phyloP scores from a whole-genome alignment of 2,329 filamentous ascomycete genomes.

The Fusarium dlaminii region DNA sequence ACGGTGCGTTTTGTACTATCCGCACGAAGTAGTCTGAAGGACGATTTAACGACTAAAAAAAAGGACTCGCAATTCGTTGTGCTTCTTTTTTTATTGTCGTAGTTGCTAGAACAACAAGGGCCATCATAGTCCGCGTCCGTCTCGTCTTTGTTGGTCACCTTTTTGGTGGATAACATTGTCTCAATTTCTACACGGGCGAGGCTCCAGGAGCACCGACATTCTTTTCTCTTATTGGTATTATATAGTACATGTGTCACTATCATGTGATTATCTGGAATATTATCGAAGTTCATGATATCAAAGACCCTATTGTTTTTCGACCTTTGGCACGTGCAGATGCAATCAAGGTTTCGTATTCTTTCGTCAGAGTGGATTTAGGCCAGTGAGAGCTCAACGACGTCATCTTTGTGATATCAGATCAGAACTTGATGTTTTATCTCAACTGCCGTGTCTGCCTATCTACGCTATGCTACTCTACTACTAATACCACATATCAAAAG shows the following conservation, averaged over 20 bases:
- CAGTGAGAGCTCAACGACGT: constrained; percentile 28
- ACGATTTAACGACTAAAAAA: constrained; percentile 12
- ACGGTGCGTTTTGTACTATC: constrained; percentile 50
- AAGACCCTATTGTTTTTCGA: not conserved
- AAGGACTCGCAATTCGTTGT: not conserved
- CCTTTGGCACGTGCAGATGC: constrained; percentile 8
- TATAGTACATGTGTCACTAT: not conserved
- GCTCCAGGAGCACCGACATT: constrained; percentile 62
- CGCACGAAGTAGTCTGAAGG: constrained; percentile 50
- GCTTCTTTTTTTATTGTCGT: constrained; percentile 20
- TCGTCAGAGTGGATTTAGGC: constrained; percentile 29
- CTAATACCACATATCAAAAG: not conserved
- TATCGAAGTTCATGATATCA: not conserved
- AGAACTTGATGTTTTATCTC: not conserved
- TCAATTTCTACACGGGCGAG: constrained; percentile 56
- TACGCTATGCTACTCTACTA: not conserved
- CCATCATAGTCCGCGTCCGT: constrained; percentile 65
- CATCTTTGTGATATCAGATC: constrained; percentile 8
- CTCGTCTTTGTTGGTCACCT: constrained; percentile 33
- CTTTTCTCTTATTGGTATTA: not conserved
- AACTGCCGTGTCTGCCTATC: not conserved
- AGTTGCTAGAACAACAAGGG: constrained; percentile 58
- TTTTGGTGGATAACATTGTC: constrained; percentile 27
- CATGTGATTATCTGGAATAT: not conserved
- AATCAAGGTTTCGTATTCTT: constrained; percentile 15